phyloP scores from a whole-genome alignment of 148 eudicot species.

The Tetragonia tetragonoides region DNA sequence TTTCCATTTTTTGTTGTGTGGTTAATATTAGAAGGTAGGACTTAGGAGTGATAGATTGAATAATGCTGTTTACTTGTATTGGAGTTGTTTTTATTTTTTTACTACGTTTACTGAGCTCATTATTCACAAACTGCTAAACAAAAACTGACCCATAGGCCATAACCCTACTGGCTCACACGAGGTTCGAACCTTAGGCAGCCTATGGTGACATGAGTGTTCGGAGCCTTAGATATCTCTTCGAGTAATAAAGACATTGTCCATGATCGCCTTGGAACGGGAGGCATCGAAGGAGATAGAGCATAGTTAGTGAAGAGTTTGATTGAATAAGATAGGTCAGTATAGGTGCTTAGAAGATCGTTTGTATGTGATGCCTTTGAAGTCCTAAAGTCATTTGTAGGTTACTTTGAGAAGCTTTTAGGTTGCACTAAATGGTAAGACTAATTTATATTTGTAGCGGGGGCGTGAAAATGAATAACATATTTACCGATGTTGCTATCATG shows the following conservation, averaged over 20 bases:
- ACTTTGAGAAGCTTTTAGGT: not conserved
- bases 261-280: not conserved
- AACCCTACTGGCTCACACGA: no score
- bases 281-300: not conserved
- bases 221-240: not conserved
- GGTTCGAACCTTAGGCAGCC: not conserved
- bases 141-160: no score
- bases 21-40: no score
- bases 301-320: not conserved
- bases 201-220: not conserved
- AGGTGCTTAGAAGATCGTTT: not conserved
- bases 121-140: no score
- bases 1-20: no score
- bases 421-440: not conserved
- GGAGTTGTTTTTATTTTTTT: no score
- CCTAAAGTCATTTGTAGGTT: not conserved
- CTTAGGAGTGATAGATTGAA: no score
- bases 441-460: not conserved
- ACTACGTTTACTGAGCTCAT: no score
- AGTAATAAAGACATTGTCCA: not conserved
- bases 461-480: not conserved
- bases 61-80: no score
- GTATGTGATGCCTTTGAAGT: not conserved
- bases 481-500: not conserved
- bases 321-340: not conserved